A percentile compares a stretch with the other conserved stretches of the same genome.
These are phyloP conservation scores for Psidium guajava DNA, from an alignment of 345 rosid genomes.

Conservation along the genomic window DNA sequence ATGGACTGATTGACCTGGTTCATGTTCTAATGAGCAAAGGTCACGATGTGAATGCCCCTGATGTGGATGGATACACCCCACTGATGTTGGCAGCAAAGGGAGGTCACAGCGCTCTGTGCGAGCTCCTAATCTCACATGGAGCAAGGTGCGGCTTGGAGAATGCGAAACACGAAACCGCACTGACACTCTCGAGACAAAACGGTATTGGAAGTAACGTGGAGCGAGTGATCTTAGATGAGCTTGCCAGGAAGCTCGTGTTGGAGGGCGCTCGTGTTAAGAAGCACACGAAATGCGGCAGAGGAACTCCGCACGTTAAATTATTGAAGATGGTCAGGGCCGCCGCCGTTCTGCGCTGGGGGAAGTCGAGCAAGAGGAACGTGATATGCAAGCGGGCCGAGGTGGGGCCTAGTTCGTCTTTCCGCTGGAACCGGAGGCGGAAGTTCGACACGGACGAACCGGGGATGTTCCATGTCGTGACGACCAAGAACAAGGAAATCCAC, in stretches of 20 bases:
- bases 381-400: slow-evolving; percentile 36
- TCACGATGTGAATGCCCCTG: slow-evolving; percentile 32
- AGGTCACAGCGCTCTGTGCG: slow-evolving; percentile 27
- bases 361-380: slow-evolving; percentile 41
- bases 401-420: slow-evolving; percentile 31
- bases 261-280: slow-evolving; percentile 34
- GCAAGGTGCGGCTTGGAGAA: slow-evolving; percentile 24
- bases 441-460: slow-evolving; percentile 30
- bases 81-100: slow-evolving; percentile 52
- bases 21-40: slow-evolving; percentile 14
- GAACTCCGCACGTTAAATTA: slow-evolving; percentile 33
- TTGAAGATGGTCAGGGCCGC: slow-evolving; percentile 24
- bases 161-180: slow-evolving; percentile 41
- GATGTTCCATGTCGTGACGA: slow-evolving; percentile 40
- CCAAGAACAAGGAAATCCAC: slow-evolving; percentile 53
- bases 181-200: slow-evolving; percentile 19
- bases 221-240: slow-evolving; percentile 31
- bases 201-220: slow-evolving; percentile 8
- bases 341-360: slow-evolving; percentile 51
- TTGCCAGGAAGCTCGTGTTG: slow-evolving; percentile 38
- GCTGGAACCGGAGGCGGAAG: slow-evolving; percentile 40
- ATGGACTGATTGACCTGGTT: slow-evolving; percentile 33
- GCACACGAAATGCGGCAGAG: slow-evolving; percentile 51
- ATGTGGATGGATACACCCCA: slow-evolving; percentile 44
- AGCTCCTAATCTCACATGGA: slow-evolving; percentile 31